Evolutionary conservation across 495 filamentous ascomycete species (phyloP).

Genomic region (Paragyromitra xinjiangensis): DNA sequence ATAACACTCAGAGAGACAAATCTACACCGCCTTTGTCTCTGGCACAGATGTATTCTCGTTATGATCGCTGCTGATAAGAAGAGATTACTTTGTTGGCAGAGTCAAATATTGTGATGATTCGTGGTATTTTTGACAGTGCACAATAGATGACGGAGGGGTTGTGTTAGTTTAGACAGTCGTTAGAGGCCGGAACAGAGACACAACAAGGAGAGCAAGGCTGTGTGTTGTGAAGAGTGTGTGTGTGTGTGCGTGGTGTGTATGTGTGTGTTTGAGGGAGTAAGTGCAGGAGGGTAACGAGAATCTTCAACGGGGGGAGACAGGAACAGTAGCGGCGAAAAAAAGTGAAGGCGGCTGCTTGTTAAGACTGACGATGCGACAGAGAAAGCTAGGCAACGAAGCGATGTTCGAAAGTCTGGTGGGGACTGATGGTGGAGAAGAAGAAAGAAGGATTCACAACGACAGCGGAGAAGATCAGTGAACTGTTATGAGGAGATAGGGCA

Average conservation of each 20-base stretch:
- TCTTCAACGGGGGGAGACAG: constrained; percentile 34
- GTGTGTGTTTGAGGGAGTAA: constrained; percentile 40
- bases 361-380: constrained; percentile 47
- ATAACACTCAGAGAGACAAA: constrained; percentile 33
- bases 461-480: constrained; percentile 53
- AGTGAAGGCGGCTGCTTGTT: constrained; percentile 37
- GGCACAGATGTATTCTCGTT: constrained; percentile 16
- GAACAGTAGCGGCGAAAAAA: constrained; percentile 46
- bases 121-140: constrained; percentile 42
- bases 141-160: constrained; percentile 47
- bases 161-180: constrained; percentile 46
- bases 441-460: constrained; percentile 46
- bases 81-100: constrained; percentile 18
- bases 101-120: constrained; percentile 34
- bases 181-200: constrained; percentile 26
- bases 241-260: constrained; percentile 25
- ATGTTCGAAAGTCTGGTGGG: constrained; percentile 40
- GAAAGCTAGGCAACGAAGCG: constrained; percentile 43
- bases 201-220: constrained; percentile 51
- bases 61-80: constrained; percentile 46
- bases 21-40: constrained; percentile 45
- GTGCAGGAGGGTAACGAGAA: constrained; percentile 44
- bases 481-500: constrained; percentile 52
- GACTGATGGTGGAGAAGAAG: constrained; percentile 44
- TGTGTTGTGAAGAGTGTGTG: constrained; percentile 27